Evolutionary conservation across 768 basidiomycete species (phyloP).

Genomic region (Lactifluus pinguis): DNA sequence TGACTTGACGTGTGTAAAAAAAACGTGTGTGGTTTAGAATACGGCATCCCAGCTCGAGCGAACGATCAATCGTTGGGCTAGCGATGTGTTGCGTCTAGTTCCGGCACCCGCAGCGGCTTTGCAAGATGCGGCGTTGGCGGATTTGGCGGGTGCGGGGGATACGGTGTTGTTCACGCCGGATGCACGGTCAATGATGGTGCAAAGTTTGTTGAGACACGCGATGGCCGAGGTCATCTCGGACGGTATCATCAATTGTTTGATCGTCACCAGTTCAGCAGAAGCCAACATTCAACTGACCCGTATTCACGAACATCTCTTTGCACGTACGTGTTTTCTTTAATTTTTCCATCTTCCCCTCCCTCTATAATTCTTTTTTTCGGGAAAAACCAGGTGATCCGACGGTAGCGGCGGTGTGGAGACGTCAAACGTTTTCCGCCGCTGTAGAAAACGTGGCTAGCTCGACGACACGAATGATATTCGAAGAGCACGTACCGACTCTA

Average conservation of each 20-base stretch:
- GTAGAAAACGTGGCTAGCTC: conserved; percentile 61
- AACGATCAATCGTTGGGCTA: conserved; percentile 81
- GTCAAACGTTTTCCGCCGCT: conserved; percentile 83
- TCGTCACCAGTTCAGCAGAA: conserved; percentile 79
- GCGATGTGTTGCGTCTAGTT: conserved; percentile 55
- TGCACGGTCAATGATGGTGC: conserved; percentile 56
- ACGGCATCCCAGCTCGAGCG: conserved; percentile 60
- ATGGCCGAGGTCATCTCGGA: conserved; percentile 69
- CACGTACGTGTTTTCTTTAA: conserved; percentile 51
- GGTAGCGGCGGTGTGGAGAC: conserved; percentile 84
- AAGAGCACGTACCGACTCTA: conserved; percentile 63
- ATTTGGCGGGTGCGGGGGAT: conserved; percentile 44
- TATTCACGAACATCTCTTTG: conserved; percentile 83
- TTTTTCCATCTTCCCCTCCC: not conserved
- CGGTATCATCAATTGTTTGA: conserved; percentile 76
- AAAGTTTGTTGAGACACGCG: conserved; percentile 72
- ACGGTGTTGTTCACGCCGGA: conserved; percentile 25
- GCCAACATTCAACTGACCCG: conserved; percentile 78
- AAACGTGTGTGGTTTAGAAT: conserved; percentile 38
- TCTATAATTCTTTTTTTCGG: not conserved
- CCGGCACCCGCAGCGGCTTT: conserved; percentile 45
- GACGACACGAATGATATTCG: conserved; percentile 60
- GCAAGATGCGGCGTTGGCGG: conserved; percentile 49
- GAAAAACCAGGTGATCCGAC: conserved; percentile 60
- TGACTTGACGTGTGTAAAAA: no score